A percentile compares a stretch with the other conserved stretches of the same genome.
These are phyloP conservation scores for Diaporthe sp. DNA, from an alignment of 2,329 filamentous ascomycete species.

Conservation along the genomic window DNA sequence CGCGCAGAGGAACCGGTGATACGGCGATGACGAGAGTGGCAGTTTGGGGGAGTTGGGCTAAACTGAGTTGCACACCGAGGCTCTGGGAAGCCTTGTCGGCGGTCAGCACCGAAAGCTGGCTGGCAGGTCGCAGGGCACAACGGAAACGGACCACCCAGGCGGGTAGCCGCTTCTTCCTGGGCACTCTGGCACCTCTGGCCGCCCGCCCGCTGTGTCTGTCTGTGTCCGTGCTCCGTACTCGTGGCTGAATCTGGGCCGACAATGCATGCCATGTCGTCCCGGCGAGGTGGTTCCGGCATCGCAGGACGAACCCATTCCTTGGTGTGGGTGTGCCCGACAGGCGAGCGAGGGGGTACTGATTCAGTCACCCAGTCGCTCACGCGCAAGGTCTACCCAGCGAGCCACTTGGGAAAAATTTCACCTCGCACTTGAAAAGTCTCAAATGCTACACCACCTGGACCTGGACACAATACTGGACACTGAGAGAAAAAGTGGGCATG, in stretches of 20 bases:
- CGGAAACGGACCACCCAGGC: constrained; percentile 3
- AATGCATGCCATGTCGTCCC: constrained; percentile 5
- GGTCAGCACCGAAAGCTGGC: constrained; percentile 19
- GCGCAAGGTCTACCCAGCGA: constrained; percentile 26
- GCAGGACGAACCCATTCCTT: constrained; percentile 22
- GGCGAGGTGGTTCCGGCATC: constrained; percentile 23
- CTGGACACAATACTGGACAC: background rate
- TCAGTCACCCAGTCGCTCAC: constrained; percentile 15
- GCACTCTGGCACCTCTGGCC: background rate
- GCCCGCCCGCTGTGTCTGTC: background rate
- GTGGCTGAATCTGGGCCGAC: background rate
- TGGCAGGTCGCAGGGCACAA: background rate
- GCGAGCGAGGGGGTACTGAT: constrained; percentile 10
- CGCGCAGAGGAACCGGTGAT: constrained; percentile 6
- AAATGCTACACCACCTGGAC: constrained; percentile 7
- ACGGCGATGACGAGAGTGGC: constrained; percentile 26
- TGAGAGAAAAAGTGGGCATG: background rate
- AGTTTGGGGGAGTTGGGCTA: constrained; percentile 14
- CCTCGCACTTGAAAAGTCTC: constrained; percentile 1
- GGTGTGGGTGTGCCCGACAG: constrained; percentile 16
- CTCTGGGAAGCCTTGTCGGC: constrained; percentile 25
- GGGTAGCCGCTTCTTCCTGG: constrained; percentile 13
- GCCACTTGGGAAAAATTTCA: constrained; percentile 10
- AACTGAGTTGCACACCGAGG: constrained; percentile 26
- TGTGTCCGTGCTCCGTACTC: constrained; percentile 3